Base-by-base conservation (phyloP, 345 rosid species). In the Theobroma cacao region DNA sequence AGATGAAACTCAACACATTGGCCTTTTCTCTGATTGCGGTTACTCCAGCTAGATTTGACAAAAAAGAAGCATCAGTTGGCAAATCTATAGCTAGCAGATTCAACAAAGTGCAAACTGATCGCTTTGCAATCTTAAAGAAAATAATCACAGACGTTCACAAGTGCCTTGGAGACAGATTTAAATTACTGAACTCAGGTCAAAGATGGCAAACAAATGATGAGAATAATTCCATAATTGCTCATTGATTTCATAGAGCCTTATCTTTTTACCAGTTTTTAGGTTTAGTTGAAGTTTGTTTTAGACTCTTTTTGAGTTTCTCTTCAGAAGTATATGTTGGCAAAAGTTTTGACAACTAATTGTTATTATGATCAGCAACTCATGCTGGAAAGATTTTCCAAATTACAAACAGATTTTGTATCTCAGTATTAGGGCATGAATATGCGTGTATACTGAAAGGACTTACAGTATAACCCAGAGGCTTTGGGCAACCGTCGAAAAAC, bases 401-500 rank as follows among this genome's bases (percentile, higher is more conserved):
- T 24, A 67, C 7, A 9, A 67, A 52, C 74, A 60, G 67, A 67
- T 26, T 60, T 50, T 50, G 20, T 33, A 48, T 64, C 47, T 33
- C 40, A 59, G 26, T 62, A 18, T 30, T 33, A 34, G 18, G 13
- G 50, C 14, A 24, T 43, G 31, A 14, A 36, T 15, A 66, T 18
- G 70, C n/a, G 40, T 52, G 78, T 48, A 72, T 34, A 36, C 36
- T 55, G 60, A 76, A 34, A 78, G 56, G 75, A 92, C 99, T 95
- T 91, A 94, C 98, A 28, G 99, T 95, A 85, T 87, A 96, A 70
- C 97, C 99, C 74, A 92, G 84, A 69, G 99, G 99, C 91, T 85
- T 94, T n/a, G 97, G 99, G 83, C 99, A 96, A 78, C 94, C 98
- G 72, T 96, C 97, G 81, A 96, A 91, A 84, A 86, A 94, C 99